Conservation (phyloP, 2,329 filamentous ascomycete species). For the Colletotrichum graminicola region DNA sequence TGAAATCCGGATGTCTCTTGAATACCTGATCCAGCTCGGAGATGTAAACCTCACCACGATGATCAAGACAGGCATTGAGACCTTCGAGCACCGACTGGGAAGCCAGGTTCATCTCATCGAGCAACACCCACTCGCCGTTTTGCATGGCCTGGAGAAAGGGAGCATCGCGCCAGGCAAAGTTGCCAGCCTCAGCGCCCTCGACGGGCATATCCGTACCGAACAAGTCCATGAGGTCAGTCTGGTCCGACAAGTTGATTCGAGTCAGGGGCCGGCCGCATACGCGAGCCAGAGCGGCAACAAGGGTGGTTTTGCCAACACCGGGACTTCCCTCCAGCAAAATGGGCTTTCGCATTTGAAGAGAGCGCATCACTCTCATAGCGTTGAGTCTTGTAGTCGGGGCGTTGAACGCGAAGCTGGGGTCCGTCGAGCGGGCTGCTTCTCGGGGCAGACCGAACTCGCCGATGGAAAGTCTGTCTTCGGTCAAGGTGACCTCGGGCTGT, state of each 20-base stretch:
- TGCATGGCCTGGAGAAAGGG: slow-evolving; percentile 98
- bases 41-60: slow-evolving; percentile 94
- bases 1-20: slow-evolving; percentile 87
- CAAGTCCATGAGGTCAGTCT: slow-evolving; percentile 96
- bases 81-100: slow-evolving; percentile 97
- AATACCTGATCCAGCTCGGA: slow-evolving; percentile 96
- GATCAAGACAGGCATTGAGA: slow-evolving; percentile 95
- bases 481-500: slow-evolving; percentile 69
- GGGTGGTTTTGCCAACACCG: slow-evolving; percentile 97
- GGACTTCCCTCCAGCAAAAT: slow-evolving; percentile 96
- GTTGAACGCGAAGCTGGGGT: slow-evolving; percentile 80
- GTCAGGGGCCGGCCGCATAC: slow-evolving; percentile 86
- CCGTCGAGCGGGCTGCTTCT: slow-evolving; percentile 59
- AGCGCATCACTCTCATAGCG: slow-evolving; percentile 89
- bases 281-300: slow-evolving; percentile 86
- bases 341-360: slow-evolving; percentile 88
- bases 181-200: slow-evolving; percentile 89
- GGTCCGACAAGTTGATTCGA: slow-evolving; percentile 96
- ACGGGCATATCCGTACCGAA: slow-evolving; percentile 97
- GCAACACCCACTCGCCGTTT: slow-evolving; percentile 92
- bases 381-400: slow-evolving; percentile 92
- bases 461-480: slow-evolving; percentile 69
- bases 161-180: slow-evolving; percentile 95
- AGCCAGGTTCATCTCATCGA: slow-evolving; percentile 99
- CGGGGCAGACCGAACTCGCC: slow-evolving; percentile 80